Evolutionary conservation across 1,284 basidiomycete genomes (phyloP).

Genomic region (Pseudozyma sp.): DNA sequence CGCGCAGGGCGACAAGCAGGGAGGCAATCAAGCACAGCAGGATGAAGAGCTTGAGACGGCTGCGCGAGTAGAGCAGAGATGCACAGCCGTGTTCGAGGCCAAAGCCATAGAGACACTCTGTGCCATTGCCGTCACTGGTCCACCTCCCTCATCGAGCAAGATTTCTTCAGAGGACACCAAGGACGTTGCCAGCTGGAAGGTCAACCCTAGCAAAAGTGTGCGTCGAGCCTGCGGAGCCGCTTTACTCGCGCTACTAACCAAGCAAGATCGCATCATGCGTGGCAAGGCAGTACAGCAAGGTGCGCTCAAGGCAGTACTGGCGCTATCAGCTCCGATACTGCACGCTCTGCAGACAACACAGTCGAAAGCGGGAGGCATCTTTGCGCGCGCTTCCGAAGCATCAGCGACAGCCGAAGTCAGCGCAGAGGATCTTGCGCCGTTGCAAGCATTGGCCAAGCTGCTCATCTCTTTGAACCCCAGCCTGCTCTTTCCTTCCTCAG

Average conservation of each 20-base stretch:
- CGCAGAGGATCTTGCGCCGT: conserved; percentile 75
- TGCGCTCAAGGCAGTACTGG: conserved; percentile 79
- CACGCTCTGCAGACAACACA: conserved; percentile 5
- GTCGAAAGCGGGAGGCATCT: conserved; percentile 3
- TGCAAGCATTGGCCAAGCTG: conserved; percentile 92
- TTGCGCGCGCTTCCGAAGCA: conserved; percentile 7
- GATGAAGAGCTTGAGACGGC: conserved; percentile 24
- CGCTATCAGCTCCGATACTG: conserved; percentile 69
- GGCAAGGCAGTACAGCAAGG: conserved; percentile 85
- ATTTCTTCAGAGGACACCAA: not conserved
- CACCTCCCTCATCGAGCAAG: conserved; percentile 6
- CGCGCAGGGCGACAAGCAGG: conserved; percentile 24
- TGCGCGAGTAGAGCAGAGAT: conserved; percentile 28
- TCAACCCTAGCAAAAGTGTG: conserved; percentile 34
- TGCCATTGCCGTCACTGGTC: conserved; percentile 30
- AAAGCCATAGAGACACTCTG: conserved; percentile 48
- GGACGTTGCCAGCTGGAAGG: conserved; percentile 8
- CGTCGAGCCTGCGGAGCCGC: conserved; percentile 25
- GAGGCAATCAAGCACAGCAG: conserved; percentile 22
- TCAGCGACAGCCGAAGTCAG: conserved; percentile 1
- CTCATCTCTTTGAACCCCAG: conserved; percentile 89
- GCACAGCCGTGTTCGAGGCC: conserved; percentile 45
- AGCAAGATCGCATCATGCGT: conserved; percentile 78
- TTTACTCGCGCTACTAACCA: conserved; percentile 44
- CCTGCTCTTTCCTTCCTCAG: conserved; percentile 79